A percentile compares a stretch with the other conserved stretches of the same genome.
These are phyloP conservation scores for Tremella yokohamensis DNA, from an alignment of 768 basidiomycete species.

Conservation along the genomic window DNA sequence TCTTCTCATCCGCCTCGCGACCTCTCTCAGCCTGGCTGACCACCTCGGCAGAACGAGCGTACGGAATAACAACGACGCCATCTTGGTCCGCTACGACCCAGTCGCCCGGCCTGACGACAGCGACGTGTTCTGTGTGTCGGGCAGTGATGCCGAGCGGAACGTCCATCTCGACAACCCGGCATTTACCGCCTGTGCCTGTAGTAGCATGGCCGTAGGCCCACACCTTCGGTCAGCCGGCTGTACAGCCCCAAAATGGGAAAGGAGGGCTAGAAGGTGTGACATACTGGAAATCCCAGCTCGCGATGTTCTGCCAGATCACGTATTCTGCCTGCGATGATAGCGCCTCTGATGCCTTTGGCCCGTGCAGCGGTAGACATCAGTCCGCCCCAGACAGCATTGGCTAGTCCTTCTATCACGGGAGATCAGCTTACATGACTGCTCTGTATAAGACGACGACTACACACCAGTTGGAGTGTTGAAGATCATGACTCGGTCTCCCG, in stretches of 20 bases:
- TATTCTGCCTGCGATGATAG: conserved; percentile 67
- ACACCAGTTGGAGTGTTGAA: conserved; percentile 71
- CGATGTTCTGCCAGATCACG: conserved; percentile 79
- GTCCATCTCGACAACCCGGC: conserved; percentile 72
- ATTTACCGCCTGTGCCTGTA: conserved; percentile 78
- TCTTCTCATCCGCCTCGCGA: conserved; percentile 65
- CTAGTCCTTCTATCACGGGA: conserved; percentile 57
- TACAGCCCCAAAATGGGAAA: not conserved
- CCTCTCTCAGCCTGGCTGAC: conserved; percentile 60
- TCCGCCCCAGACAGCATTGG: conserved; percentile 88
- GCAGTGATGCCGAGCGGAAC: conserved; percentile 59
- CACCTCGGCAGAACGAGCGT: conserved; percentile 58
- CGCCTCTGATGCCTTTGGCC: conserved; percentile 66
- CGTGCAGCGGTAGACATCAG: conserved; percentile 80
- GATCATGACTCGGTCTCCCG: conserved; percentile 65
- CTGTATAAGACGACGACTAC: conserved; percentile 13
- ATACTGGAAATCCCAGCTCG: conserved; percentile 62
- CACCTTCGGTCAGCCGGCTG: conserved; percentile 50
- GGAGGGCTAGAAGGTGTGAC: not conserved
- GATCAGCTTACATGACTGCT: conserved; percentile 14
- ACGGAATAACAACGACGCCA: conserved; percentile 79
- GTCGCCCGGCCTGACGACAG: conserved; percentile 69
- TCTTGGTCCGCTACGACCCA: conserved; percentile 82
- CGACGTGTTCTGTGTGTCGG: conserved; percentile 48
- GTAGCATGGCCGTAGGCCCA: conserved; percentile 79